Evolutionary conservation across 1,139 yeast species (phyloP).

Genomic region (Nakaseomyces nivariensis): DNA sequence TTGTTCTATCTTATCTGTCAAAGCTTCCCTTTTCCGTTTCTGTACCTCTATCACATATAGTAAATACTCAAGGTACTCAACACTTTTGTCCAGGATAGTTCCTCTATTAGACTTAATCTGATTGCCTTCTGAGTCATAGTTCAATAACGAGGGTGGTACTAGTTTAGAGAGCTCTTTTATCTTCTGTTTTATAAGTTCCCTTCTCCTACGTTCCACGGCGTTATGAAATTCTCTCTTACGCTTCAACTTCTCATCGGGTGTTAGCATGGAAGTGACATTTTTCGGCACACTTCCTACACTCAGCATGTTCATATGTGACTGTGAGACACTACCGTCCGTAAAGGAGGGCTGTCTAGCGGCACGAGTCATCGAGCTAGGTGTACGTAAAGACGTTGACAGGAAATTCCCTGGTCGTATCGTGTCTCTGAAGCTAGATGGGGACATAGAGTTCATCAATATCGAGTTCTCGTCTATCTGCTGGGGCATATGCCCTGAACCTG

Average conservation of each 20-base stretch:
- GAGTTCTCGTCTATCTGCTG: slow-evolving; percentile 2
- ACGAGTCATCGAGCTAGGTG: slow-evolving; percentile 5
- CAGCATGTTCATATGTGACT: slow-evolving; percentile 1
- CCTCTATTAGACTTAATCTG: slow-evolving; percentile 68
- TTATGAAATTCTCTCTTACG: slow-evolving; percentile 71
- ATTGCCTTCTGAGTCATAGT: slow-evolving; percentile 43
- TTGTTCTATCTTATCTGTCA: slow-evolving; percentile 32
- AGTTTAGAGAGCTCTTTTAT: slow-evolving; percentile 62
- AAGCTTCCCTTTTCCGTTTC: slow-evolving; percentile 30
- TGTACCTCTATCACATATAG: slow-evolving; percentile 36
- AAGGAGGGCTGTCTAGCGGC: neutral
- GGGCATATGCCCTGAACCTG: neutral
- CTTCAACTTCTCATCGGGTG: slow-evolving; percentile 60
- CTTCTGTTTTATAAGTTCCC: slow-evolving; percentile 68
- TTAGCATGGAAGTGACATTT: slow-evolving; percentile 28
- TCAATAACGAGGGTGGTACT: slow-evolving; percentile 61
- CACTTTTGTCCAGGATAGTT: slow-evolving; percentile 56
- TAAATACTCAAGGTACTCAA: slow-evolving; percentile 55
- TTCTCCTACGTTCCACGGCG: slow-evolving; percentile 70
- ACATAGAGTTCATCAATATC: slow-evolving; percentile 1
- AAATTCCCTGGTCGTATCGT: slow-evolving; percentile 20
- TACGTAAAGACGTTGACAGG: slow-evolving; percentile 23
- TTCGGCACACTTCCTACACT: slow-evolving; percentile 16
- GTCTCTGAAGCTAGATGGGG: slow-evolving; percentile 1
- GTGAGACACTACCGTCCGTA: neutral